Evolutionary conservation across 768 basidiomycete species (phyloP), one percentile per base, ranked within the genome.

Genomic region (Lentinus brumalis): DNA sequence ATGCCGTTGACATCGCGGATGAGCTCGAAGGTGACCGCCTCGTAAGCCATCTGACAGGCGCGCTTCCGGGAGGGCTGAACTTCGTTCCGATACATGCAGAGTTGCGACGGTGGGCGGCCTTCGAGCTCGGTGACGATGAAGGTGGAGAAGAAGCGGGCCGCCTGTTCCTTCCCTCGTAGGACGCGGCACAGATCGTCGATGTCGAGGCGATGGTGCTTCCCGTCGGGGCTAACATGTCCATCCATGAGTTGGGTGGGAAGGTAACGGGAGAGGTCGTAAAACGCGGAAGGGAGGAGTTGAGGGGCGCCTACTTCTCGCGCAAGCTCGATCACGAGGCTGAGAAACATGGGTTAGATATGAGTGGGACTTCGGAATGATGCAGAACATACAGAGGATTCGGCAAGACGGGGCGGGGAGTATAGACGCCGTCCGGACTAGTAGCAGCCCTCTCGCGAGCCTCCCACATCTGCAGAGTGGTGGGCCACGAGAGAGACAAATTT

Each of bases 71-170:
- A 62, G 3, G 76, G 72, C 63, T 83, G 78, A 9, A 75, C 57
- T 40, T 86, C 81, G 67, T 77, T 75, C n/a, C 76, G 75, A 67
- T 83, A 75, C 11, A 81, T 63, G 69, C 89, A 90, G 31, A 59
- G 64, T 14, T 65, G 56, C 12, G 67, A 64, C 0, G 85, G 77
- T 40, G 79, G 71, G 61, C 90, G 79, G 50, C 86, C 85, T 75
- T 91, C 89, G 21, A 91, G 79, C 62, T 90, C 83, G 67, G 86
- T 86, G 55, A 87, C 86, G 67, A 92, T 83, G 70, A 92, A 92
- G 9, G 86, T 87, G 11, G 89, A 90, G 55, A 92, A 82, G 73
- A 84, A 91, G 45, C 89, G 85, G 10, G 87, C 85, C 11, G 83
- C 81, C 54, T 87, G 83, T 74, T 92, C 89, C 56, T 88, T 86